Conservation (phyloP, 148 eudicot genomes). For the Persicaria tinctoria region DNA sequence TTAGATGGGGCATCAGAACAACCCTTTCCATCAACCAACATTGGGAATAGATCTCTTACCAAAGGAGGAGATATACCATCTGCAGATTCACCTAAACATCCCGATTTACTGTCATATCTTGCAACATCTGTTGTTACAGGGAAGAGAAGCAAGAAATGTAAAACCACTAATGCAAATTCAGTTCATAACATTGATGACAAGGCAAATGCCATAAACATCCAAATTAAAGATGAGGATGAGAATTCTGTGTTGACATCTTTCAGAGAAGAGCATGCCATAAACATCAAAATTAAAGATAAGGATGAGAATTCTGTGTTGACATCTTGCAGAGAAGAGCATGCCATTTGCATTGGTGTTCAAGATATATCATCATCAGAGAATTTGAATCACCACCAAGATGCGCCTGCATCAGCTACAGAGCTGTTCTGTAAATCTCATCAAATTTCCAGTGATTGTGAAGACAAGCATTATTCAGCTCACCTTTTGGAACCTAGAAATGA, state of each 20-base stretch:
- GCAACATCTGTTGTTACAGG: slow-evolving; percentile 35
- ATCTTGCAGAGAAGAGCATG: background rate
- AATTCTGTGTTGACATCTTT: background rate
- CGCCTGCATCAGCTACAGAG: background rate
- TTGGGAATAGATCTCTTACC: slow-evolving; percentile 27
- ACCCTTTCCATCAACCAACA: slow-evolving; percentile 21
- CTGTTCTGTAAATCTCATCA: background rate
- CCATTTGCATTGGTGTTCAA: slow-evolving; percentile 3
- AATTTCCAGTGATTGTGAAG: background rate
- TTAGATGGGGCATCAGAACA: slow-evolving; percentile 43
- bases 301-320: background rate
- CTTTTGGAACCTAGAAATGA: background rate
- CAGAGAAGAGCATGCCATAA: background rate
- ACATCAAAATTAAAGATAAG: background rate
- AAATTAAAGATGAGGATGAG: background rate
- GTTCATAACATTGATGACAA: background rate
- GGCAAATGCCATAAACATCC: background rate
- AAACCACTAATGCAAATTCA: slow-evolving; percentile 20
- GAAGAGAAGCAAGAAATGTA: slow-evolving; percentile 52
- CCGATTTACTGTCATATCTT: slow-evolving; percentile 31
- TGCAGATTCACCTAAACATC: slow-evolving; percentile 20
- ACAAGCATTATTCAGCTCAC: background rate
- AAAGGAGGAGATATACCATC: slow-evolving; percentile 22
- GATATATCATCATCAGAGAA: background rate
- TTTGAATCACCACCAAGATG: slow-evolving; percentile 2